A percentile compares a stretch with the other conserved stretches of the same genome.
Conservation (phyloP, 2,329 filamentous ascomycete genomes). For the Magnaporthiopsis poae region DNA sequence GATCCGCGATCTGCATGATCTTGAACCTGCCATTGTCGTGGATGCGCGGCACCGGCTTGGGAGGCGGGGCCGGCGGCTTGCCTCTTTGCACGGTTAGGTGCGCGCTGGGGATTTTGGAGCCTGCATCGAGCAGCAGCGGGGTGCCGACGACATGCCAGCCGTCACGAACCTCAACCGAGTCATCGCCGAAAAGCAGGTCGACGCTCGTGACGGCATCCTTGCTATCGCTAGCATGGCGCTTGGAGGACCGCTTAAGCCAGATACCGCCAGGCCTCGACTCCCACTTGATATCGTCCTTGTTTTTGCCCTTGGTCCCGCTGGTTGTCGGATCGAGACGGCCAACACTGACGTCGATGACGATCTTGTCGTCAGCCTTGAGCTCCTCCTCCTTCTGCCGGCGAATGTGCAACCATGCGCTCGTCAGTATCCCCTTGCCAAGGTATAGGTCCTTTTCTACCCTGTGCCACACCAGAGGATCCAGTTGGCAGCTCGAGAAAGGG, state of each 20-base stretch:
- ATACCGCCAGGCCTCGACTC: slow-evolving; percentile 67
- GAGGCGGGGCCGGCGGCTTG: slow-evolving; percentile 42
- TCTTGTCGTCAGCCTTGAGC: slow-evolving; percentile 60
- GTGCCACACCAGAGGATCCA: slow-evolving; percentile 65
- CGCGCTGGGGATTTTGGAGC: slow-evolving; percentile 53
- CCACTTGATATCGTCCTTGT: slow-evolving; percentile 57
- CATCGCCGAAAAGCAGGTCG: slow-evolving; percentile 80
- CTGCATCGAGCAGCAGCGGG: slow-evolving; percentile 59
- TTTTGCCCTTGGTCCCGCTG: slow-evolving; percentile 33
- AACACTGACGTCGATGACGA: slow-evolving; percentile 70
- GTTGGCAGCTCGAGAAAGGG: slow-evolving; percentile 62
- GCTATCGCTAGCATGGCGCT: slow-evolving; percentile 64
- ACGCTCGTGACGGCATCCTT: slow-evolving; percentile 66
- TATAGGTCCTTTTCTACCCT: slow-evolving; percentile 84
- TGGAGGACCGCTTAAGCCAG: slow-evolving; percentile 70
- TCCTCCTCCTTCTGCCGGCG: slow-evolving; percentile 80
- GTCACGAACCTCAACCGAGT: slow-evolving; percentile 78
- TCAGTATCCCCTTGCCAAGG: slow-evolving; percentile 62
- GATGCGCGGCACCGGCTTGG: slow-evolving; percentile 67
- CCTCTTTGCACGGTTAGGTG: slow-evolving; percentile 73
- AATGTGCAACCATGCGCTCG: slow-evolving; percentile 71
- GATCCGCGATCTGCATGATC: slow-evolving; percentile 90
- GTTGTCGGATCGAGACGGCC: slow-evolving; percentile 60
- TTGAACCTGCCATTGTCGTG: slow-evolving; percentile 89
- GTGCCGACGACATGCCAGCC: slow-evolving; percentile 75